phyloP scores from a whole-genome alignment of 2,329 filamentous ascomycete genomes.

The Nectriaceae sp. region DNA sequence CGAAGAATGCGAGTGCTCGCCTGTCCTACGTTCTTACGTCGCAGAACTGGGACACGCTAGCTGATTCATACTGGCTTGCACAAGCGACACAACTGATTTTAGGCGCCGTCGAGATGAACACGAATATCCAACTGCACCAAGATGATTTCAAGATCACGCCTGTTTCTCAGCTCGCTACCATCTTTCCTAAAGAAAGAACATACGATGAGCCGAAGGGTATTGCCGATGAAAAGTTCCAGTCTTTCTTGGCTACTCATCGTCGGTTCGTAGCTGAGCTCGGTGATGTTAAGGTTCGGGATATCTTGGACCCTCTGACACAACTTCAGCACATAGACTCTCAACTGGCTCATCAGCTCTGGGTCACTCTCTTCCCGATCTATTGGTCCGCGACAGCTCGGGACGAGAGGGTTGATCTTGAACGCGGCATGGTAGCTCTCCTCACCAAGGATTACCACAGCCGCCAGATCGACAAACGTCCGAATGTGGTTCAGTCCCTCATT shows the following conservation, averaged over 20 bases:
- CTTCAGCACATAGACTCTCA: constrained; percentile 86
- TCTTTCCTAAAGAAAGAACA: constrained; percentile 79
- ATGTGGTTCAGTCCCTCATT: constrained; percentile 90
- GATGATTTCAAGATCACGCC: constrained; percentile 84
- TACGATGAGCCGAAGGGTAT: constrained; percentile 64
- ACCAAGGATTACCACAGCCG: constrained; percentile 95
- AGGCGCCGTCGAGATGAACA: constrained; percentile 84
- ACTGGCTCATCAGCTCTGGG: constrained; percentile 88
- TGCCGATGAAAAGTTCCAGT: constrained; percentile 80
- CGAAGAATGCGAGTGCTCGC: constrained; percentile 86
- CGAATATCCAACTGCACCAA: constrained; percentile 72
- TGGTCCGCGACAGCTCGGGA: constrained; percentile 89
- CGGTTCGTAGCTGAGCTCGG: constrained; percentile 83
- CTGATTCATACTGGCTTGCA: constrained; percentile 94
- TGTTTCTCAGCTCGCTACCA: constrained; percentile 70
- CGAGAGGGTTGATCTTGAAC: constrained; percentile 86
- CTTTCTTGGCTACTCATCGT: constrained; percentile 74
- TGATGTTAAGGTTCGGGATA: constrained; percentile 83
- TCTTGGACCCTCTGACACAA: constrained; percentile 87
- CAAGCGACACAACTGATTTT: constrained; percentile 93
- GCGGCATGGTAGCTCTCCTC: constrained; percentile 84
- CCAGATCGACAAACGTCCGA: constrained; percentile 92
- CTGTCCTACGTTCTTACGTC: constrained; percentile 85
- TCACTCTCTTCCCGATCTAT: constrained; percentile 85
- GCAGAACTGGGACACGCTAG: constrained; percentile 96